Evolutionary conservation across 495 filamentous ascomycete genomes (phyloP), one percentile per base, ranked within the genome.

Genomic region (Hypoxylon rickii): DNA sequence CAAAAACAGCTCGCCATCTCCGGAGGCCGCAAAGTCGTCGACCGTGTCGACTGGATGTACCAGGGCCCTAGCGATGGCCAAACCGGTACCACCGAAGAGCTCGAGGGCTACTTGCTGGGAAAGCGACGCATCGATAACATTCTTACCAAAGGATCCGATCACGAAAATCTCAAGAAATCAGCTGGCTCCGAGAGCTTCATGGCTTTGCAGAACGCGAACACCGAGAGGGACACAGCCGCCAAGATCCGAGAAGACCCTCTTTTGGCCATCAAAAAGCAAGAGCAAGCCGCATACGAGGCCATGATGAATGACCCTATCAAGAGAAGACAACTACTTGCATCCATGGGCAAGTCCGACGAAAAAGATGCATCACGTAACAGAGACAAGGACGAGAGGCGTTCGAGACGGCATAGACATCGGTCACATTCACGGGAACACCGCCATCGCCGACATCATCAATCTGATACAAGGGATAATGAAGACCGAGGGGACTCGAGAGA

Each of bases 1-100:
- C 88, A 96, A 65, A 84, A 86, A 37, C 83, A 96, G 37, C 90
- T 96, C 50, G 95, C 96, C 73, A 86, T 88, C 32, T 88, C 90
- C 10, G 95, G 95, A 24, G 91, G 92, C 13, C 79, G 81, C 51
- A 87, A 84, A 51, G 81, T 83, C 26, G 67, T 85, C 1, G 85
- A 90, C 56, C 83, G 90, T 10, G 94, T 98, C 15, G 93, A 98
- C 64, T 98, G 95, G 89, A 96, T 98, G 90, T 98, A 98, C 73
- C 78, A 84, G 60, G 94, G 92, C 1, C 91, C 94, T 7, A 86
- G 88, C 29, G 85, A 83, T 58, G 90, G 89, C 19, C 86, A 87
- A 59, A 82, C 79, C 16, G 89, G 91, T 40, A 90, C 90, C 50
- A 87, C 86, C 0, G 92, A 96, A 68, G 95, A 97, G 71, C 91